Evolutionary conservation across 208 protist genomes (phyloP).

Genomic region (Kentomonas sorsogonicus): DNA sequence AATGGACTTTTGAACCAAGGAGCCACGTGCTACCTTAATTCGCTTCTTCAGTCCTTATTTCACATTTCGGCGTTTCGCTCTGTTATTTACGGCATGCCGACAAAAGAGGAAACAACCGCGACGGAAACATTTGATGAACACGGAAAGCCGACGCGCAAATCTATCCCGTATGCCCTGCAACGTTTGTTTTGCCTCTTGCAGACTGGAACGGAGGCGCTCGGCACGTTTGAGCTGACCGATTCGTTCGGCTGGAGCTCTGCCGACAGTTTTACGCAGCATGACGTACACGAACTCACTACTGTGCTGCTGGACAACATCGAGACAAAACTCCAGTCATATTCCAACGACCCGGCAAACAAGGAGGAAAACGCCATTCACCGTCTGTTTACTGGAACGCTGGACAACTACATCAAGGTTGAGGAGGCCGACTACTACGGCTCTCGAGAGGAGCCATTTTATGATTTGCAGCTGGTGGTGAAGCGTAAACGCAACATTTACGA

Average conservation of each 20-base stretch:
- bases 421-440: conserved; percentile 77
- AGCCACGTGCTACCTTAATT: conserved; percentile 91
- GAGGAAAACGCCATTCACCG: conserved; percentile 65
- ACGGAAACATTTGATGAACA: conserved; percentile 4
- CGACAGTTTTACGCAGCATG: conserved; percentile 92
- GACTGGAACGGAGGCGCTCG: conserved; percentile 45
- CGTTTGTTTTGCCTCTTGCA: conserved; percentile 87
- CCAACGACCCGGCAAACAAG: conserved; percentile 6
- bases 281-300: conserved; percentile 86
- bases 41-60: conserved; percentile 86
- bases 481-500: conserved; percentile 79
- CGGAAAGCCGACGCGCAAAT: conserved; percentile 34
- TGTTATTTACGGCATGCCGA: conserved; percentile 89
- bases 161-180: conserved; percentile 87
- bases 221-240: conserved; percentile 86
- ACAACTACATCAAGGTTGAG: conserved; percentile 83
- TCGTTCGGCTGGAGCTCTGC: conserved; percentile 89
- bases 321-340: conserved; percentile 53
- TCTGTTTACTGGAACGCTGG: conserved; percentile 67
- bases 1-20: conserved; percentile 90
- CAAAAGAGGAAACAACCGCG: conserved; percentile 56
- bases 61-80: conserved; percentile 82
- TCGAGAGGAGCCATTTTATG: conserved; percentile 85
- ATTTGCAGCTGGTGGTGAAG: conserved; percentile 89
- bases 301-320: conserved; percentile 85